Percentiles rank a stretch among this genome's conserved stretches.
Evolutionary conservation across 805 yeast genomes (phyloP).

Genomic region (Schwanniomyces yamadae): DNA sequence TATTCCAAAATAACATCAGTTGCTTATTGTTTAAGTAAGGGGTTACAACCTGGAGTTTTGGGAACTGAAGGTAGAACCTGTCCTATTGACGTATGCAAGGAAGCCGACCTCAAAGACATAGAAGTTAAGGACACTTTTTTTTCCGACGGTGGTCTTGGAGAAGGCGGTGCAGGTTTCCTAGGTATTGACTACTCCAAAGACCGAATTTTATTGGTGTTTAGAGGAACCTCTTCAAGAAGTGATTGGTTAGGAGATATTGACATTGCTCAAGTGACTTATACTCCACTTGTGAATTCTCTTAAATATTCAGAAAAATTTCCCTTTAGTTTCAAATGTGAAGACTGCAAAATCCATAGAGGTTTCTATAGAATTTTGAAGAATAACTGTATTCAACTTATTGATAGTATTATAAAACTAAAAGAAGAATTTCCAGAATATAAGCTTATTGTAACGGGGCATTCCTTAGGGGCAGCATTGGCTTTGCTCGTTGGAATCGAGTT

Average conservation of each 20-base stretch:
- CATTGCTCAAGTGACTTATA: constrained; percentile 45
- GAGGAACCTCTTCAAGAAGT: constrained; percentile 61
- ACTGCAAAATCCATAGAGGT: constrained; percentile 65
- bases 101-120: constrained; percentile 20
- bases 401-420: constrained; percentile 31
- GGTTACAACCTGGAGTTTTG: constrained; percentile 24
- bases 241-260: constrained; percentile 66
- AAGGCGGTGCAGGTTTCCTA: constrained; percentile 54
- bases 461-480: constrained; percentile 74
- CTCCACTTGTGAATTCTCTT: constrained; percentile 36
- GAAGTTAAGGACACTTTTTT: constrained; percentile 39
- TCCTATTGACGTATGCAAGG: constrained; percentile 23
- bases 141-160: constrained; percentile 42
- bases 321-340: constrained; percentile 35
- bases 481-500: constrained; percentile 62
- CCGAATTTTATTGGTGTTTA: constrained; percentile 50
- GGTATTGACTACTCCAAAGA: constrained; percentile 46
- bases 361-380: constrained; percentile 48
- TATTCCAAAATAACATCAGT: constrained; percentile 36
- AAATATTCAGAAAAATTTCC: background rate
- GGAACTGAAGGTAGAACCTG: constrained; percentile 23
- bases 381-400: constrained; percentile 38
- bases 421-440: constrained; percentile 46
- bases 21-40: constrained; percentile 37
- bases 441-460: constrained; percentile 66